Conservation (phyloP, 768 basidiomycete species). For the Fomitopsis pulvina region DNA sequence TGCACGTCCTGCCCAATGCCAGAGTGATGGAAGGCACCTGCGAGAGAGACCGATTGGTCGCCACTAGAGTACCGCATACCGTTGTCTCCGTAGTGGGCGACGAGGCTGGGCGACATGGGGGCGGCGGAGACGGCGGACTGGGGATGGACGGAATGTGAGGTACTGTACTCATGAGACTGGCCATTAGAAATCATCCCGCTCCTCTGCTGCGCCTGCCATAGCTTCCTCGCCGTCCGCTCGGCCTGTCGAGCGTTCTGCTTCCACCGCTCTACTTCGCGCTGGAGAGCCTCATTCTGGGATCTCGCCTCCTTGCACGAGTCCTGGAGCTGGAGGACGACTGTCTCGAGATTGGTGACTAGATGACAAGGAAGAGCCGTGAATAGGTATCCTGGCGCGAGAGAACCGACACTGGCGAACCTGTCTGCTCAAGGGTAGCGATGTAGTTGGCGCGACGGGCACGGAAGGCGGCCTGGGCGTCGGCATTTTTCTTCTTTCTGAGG, state of each 20-base stretch:
- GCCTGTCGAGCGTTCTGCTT: slow-evolving; percentile 62
- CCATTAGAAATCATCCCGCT: slow-evolving; percentile 35
- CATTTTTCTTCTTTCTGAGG: slow-evolving; percentile 83
- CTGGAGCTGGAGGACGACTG: slow-evolving; percentile 79
- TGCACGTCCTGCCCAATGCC: slow-evolving; percentile 33
- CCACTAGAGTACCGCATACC: slow-evolving; percentile 42
- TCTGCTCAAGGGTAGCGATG: slow-evolving; percentile 82
- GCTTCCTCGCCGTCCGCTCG: slow-evolving; percentile 64
- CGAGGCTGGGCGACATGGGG: slow-evolving; percentile 21
- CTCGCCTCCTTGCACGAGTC: slow-evolving; percentile 70
- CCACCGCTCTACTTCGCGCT: slow-evolving; percentile 58
- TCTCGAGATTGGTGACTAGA: slow-evolving; percentile 70
- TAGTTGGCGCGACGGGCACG: slow-evolving; percentile 78
- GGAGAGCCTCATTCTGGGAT: slow-evolving; percentile 52
- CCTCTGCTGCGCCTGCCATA: slow-evolving; percentile 61
- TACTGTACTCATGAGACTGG: background rate
- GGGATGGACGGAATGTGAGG: slow-evolving; percentile 15
- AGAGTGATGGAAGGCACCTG: slow-evolving; percentile 39
- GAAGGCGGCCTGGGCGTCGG: slow-evolving; percentile 84
- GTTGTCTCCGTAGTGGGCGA: slow-evolving; percentile 35
- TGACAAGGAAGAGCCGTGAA: slow-evolving; percentile 9
- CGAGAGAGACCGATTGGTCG: slow-evolving; percentile 35
- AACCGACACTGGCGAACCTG: slow-evolving; percentile 32
- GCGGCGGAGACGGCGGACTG: slow-evolving; percentile 17
- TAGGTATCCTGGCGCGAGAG: slow-evolving; percentile 3